Conservation (phyloP, 1,139 yeast species). For the Yamadazyma triangularis region DNA sequence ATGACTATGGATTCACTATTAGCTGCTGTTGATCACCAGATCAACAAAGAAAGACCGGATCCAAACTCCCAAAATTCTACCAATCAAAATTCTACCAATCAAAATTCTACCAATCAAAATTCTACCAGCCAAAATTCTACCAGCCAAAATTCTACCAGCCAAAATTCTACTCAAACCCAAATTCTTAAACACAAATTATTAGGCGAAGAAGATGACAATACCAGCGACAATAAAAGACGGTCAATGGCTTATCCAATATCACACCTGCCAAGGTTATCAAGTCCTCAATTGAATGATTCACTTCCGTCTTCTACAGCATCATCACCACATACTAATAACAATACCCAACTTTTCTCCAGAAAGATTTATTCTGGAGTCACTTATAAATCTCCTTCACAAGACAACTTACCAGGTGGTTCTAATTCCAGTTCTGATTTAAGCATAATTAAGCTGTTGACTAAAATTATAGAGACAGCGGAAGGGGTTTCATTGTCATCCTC, state of each 20-base stretch:
- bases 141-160: too few relatives aligned
- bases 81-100: not conserved
- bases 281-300: slow-evolving; percentile 11
- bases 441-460: slow-evolving; percentile 16
- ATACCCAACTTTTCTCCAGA: slow-evolving; percentile 3
- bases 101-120: not conserved
- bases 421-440: slow-evolving; percentile 14
- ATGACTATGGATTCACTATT: too few relatives aligned
- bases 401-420: slow-evolving; percentile 7
- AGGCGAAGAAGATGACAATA: slow-evolving; percentile 1
- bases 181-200: slow-evolving; percentile 5
- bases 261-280: not conserved
- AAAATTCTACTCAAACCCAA: slow-evolving; percentile 2
- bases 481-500: too few relatives aligned
- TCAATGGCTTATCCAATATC: slow-evolving; percentile 2
- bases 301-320: slow-evolving; percentile 13
- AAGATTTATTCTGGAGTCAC: slow-evolving; percentile 11
- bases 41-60: not conserved
- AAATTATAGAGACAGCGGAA: slow-evolving; percentile 22
- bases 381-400: slow-evolving; percentile 11
- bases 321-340: slow-evolving; percentile 8
- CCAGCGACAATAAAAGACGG: slow-evolving; percentile 2
- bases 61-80: too few relatives aligned
- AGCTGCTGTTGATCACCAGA: not conserved
- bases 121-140: too few relatives aligned